Evolutionary conservation across 2,329 filamentous ascomycete species (phyloP).

Genomic region (Ophiostoma himal-ulmi): DNA sequence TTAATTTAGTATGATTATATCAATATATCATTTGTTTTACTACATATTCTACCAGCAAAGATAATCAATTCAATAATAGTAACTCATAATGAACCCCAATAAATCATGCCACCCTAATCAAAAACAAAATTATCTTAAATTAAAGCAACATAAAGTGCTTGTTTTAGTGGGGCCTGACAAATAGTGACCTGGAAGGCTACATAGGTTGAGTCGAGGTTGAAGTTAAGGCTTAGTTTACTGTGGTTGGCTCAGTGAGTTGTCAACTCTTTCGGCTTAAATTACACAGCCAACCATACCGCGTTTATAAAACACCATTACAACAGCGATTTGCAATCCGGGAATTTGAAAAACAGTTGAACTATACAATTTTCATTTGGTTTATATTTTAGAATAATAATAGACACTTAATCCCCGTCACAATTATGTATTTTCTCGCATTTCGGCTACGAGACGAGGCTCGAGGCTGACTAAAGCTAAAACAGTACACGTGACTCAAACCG

Average conservation of each 20-base stretch:
- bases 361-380: too few relatives aligned
- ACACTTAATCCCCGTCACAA: background rate
- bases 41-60: too few relatives aligned
- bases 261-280: slow-evolving; percentile 9
- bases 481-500: background rate
- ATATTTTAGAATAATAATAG: background rate
- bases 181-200: background rate
- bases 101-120: too few relatives aligned
- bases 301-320: background rate
- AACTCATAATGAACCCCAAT: too few relatives aligned
- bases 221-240: background rate
- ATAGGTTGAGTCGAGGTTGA: background rate
- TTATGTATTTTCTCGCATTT: background rate
- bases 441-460: background rate
- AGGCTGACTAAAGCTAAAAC: background rate
- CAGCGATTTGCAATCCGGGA: background rate
- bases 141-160: background rate
- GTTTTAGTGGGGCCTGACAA: background rate
- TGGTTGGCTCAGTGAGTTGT: slow-evolving; percentile 17
- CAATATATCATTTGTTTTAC: too few relatives aligned
- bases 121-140: too few relatives aligned
- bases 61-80: too few relatives aligned
- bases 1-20: background rate
- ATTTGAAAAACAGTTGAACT: background rate
- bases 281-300: background rate